A percentile compares a stretch with the other conserved stretches of the same genome.
Conservation (phyloP, 2,329 filamentous ascomycete genomes). For the Venturiaceae sp. region DNA sequence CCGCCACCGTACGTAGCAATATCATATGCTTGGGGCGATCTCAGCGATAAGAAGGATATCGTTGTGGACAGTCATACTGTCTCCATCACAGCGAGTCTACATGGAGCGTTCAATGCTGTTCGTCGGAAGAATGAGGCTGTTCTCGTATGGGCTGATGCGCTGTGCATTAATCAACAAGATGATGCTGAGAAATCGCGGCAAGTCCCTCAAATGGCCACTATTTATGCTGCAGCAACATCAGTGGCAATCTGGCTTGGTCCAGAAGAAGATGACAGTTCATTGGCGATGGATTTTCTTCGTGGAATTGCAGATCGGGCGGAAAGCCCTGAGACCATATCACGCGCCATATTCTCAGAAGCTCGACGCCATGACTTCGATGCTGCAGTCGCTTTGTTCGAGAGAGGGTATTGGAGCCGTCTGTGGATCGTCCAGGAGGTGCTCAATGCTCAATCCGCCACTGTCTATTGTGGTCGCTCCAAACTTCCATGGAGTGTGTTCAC, state of each 20-base stretch:
- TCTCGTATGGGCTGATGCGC: constrained; percentile 16
- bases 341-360: neutral
- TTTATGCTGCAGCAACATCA: constrained; percentile 11
- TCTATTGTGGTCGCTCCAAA: constrained; percentile 16
- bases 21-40: constrained; percentile 8
- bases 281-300: constrained; percentile 13
- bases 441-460: constrained; percentile 14
- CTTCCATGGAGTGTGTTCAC: constrained; percentile 4
- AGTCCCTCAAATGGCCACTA: constrained; percentile 14
- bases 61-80: neutral
- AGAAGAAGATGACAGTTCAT: constrained; percentile 6
- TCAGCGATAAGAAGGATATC: neutral
- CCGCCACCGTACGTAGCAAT: constrained; percentile 8
- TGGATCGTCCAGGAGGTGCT: constrained; percentile 24
- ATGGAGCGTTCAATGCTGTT: neutral
- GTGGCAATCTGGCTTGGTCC: constrained; percentile 2
- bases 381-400: constrained; percentile 20
- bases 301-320: neutral
- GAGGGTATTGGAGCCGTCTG: constrained; percentile 25
- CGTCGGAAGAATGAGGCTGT: neutral
- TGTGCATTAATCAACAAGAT: constrained; percentile 20
- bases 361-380: constrained; percentile 1
- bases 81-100: neutral
- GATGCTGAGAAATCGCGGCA: constrained; percentile 13
- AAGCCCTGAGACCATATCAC: neutral